A percentile compares a stretch with the other conserved stretches of the same genome.
Conservation (phyloP, 2,329 filamentous ascomycete species). For the Anisogramma anomala region DNA sequence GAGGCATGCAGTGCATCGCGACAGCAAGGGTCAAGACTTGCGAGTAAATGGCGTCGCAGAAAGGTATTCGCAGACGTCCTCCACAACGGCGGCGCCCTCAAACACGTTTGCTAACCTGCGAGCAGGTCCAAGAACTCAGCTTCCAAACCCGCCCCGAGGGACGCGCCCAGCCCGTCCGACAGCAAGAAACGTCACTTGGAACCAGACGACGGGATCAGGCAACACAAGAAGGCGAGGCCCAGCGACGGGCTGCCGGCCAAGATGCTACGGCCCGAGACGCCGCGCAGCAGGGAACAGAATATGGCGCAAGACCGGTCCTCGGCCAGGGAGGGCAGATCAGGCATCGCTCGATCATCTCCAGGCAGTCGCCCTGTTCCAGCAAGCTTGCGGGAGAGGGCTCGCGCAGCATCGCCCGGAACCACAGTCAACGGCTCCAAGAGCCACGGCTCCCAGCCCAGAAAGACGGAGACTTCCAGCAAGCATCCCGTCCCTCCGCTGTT, state of each 20-base stretch:
- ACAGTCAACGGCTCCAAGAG: conserved; percentile 29
- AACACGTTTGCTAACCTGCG: conserved; percentile 15
- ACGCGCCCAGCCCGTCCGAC: conserved; percentile 26
- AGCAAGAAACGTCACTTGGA: conserved; percentile 37
- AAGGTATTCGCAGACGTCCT: conserved; percentile 10
- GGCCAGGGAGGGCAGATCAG: conserved; percentile 9
- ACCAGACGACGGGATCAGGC: conserved; percentile 30
- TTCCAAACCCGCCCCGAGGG: conserved; percentile 20
- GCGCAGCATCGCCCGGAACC: conserved; percentile 7
- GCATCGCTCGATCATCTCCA: conserved; percentile 2
- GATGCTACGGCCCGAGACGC: conserved; percentile 8
- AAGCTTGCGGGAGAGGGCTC: conserved; percentile 10
- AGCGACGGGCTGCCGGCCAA: conserved; percentile 11
- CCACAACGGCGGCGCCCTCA: conserved; percentile 16
- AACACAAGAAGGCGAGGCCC: conserved; percentile 35
- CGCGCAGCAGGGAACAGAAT: conserved; percentile 3
- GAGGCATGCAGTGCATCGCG: conserved; percentile 11
- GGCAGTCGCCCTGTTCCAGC: conserved; percentile 3
- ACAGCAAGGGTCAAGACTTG: conserved; percentile 7
- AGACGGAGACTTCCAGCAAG: conserved; percentile 28
- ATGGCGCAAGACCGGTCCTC: conserved; percentile 3
- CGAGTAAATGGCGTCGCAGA: conserved; percentile 10
- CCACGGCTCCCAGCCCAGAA: conserved; percentile 27
- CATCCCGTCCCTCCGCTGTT: conserved; percentile 38
- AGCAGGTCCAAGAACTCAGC: conserved; percentile 19